These are phyloP conservation scores for Penicillium sp. DNA, from an alignment of 2,329 filamentous ascomycete species.

Conservation along the genomic window DNA sequence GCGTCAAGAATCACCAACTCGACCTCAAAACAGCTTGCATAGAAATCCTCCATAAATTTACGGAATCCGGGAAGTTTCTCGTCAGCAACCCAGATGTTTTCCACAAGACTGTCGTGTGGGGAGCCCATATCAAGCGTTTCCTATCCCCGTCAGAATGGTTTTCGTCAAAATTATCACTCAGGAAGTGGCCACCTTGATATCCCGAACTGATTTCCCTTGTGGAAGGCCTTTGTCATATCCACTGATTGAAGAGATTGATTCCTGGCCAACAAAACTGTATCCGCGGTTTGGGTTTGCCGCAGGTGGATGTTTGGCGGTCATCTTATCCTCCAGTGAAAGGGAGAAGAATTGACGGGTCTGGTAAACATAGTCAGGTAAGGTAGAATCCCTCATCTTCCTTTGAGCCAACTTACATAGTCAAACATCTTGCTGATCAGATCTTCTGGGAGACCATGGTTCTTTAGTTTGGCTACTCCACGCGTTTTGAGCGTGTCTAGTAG, in stretches of 20 bases:
- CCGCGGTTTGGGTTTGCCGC: slow-evolving; percentile 32
- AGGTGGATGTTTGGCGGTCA: slow-evolving; percentile 30
- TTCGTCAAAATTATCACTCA: background rate
- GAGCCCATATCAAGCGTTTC: slow-evolving; percentile 50
- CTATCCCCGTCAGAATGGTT: slow-evolving; percentile 14
- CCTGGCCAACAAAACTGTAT: slow-evolving; percentile 32
- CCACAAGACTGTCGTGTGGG: slow-evolving; percentile 36
- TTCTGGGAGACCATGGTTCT: slow-evolving; percentile 20
- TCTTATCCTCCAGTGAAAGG: slow-evolving; percentile 28
- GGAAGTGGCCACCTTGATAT: slow-evolving; percentile 19
- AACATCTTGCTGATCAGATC: slow-evolving; percentile 14
- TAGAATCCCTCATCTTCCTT: too few relatives aligned
- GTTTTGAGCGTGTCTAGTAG: slow-evolving; percentile 17
- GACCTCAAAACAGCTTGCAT: slow-evolving; percentile 43
- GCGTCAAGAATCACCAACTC: slow-evolving; percentile 44
- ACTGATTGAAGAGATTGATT: slow-evolving; percentile 27
- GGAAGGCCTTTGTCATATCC: slow-evolving; percentile 21
- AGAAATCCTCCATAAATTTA: slow-evolving; percentile 36
- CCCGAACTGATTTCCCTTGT: slow-evolving; percentile 17
- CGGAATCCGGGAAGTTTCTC: slow-evolving; percentile 46
- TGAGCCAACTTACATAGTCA: slow-evolving; percentile 8
- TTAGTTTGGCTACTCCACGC: slow-evolving; percentile 16
- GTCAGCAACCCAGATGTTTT: slow-evolving; percentile 52
- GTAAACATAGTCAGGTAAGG: background rate
- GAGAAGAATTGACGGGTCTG: slow-evolving; percentile 24